These are phyloP conservation scores for Alternaria consortialis DNA, from an alignment of 2,329 filamentous ascomycete genomes.

Conservation along the genomic window DNA sequence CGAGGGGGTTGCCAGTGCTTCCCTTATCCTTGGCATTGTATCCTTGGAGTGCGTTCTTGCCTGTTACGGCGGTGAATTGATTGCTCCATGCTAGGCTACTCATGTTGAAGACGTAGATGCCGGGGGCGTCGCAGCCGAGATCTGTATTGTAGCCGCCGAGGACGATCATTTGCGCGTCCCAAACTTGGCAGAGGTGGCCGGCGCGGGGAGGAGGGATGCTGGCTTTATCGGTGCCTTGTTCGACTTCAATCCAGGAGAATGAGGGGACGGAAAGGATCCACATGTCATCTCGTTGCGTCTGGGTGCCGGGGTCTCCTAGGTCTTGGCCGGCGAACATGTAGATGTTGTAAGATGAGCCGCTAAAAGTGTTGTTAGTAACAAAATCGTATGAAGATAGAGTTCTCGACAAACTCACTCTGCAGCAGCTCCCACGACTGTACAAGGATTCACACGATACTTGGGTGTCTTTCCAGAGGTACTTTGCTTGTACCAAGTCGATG, in stretches of 20 bases:
- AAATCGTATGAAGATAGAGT: neutral
- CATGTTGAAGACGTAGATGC: slow-evolving; percentile 80
- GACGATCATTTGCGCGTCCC: slow-evolving; percentile 82
- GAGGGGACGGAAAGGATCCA: slow-evolving; percentile 83
- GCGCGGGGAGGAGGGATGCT: slow-evolving; percentile 66
- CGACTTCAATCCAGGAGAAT: slow-evolving; percentile 79
- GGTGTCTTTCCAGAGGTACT: slow-evolving; percentile 68
- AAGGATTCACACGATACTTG: slow-evolving; percentile 69
- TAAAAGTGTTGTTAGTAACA: slow-evolving; percentile 30
- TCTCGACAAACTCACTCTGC: slow-evolving; percentile 59
- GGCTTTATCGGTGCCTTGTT: slow-evolving; percentile 53
- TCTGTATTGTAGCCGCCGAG: slow-evolving; percentile 74
- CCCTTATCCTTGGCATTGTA: slow-evolving; percentile 38
- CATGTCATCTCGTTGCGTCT: slow-evolving; percentile 73
- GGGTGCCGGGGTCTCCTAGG: slow-evolving; percentile 67
- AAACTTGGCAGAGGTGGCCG: slow-evolving; percentile 79
- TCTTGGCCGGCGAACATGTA: slow-evolving; percentile 83
- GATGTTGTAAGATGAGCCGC: slow-evolving; percentile 76
- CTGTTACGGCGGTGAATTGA: slow-evolving; percentile 71
- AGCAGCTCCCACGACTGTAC: slow-evolving; percentile 76
- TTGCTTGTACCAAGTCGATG: slow-evolving; percentile 77
- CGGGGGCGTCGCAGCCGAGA: slow-evolving; percentile 71
- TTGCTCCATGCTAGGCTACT: slow-evolving; percentile 74
- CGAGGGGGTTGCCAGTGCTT: slow-evolving; percentile 56
- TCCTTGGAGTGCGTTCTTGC: slow-evolving; percentile 59